These are phyloP conservation scores for Ilex paraguariensis DNA, from an alignment of 305 asterid genomes.

Conservation along the genomic window DNA sequence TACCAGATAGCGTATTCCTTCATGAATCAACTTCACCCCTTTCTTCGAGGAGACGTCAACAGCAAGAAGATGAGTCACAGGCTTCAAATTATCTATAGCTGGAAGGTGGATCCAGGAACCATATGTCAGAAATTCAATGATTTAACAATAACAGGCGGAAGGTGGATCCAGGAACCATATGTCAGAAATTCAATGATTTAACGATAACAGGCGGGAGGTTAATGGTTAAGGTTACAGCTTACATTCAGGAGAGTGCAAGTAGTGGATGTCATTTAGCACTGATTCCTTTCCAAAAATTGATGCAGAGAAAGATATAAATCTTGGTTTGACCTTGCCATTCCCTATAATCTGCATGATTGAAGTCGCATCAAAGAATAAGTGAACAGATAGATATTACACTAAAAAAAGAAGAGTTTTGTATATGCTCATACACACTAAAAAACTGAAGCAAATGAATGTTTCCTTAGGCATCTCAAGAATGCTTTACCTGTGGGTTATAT, in stretches of 20 bases:
- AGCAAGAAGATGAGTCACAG: constrained; percentile 93
- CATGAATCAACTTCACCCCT: constrained; percentile 87
- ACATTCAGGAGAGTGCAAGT: constrained; percentile 86
- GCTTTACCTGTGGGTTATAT: constrained; percentile 83
- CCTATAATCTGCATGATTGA: constrained; percentile 66
- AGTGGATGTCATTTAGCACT: constrained; percentile 54
- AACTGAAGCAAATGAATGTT: constrained; percentile 1
- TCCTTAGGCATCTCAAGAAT: constrained; percentile 13
- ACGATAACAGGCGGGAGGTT: constrained; percentile 10
- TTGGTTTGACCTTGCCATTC: constrained; percentile 86
- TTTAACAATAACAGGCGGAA: constrained; percentile 11
- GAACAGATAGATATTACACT: not conserved
- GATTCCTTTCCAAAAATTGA: constrained; percentile 60
- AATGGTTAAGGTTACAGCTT: constrained; percentile 38
- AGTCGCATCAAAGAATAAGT: constrained; percentile 24
- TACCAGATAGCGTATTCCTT: constrained; percentile 94
- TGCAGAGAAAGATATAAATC: constrained; percentile 66
- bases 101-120: constrained; percentile 20
- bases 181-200: constrained; percentile 17
- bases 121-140: constrained; percentile 18
- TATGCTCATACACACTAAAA: not conserved
- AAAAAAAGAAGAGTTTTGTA: constrained; percentile 4
- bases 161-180: constrained; percentile 14
- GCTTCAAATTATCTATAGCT: constrained; percentile 95
- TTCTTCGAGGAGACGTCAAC: constrained; percentile 71